Conservation (phyloP, 768 basidiomycete genomes). For the Naematelia encephala region DNA sequence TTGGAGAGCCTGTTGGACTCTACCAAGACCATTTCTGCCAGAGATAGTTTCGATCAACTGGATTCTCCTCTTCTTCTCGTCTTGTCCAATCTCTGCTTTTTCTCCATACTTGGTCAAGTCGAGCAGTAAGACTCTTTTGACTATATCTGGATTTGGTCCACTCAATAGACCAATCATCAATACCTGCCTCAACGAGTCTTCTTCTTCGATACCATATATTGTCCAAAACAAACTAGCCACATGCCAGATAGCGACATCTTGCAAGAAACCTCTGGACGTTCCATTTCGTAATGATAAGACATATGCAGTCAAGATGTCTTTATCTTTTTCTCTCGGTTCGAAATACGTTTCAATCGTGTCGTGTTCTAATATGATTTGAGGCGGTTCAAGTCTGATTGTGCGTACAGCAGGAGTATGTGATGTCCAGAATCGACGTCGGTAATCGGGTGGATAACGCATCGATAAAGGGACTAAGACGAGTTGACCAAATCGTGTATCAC, state of each 20-base stretch:
- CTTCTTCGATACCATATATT: no score
- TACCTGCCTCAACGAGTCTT: not conserved
- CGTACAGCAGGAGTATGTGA: constrained; percentile 55
- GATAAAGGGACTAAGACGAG: constrained; percentile 73
- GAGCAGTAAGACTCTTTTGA: not conserved
- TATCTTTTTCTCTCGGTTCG: constrained; percentile 35
- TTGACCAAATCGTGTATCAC: constrained; percentile 68
- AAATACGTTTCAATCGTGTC: constrained; percentile 20
- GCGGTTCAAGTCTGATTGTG: constrained; percentile 27
- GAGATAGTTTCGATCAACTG: not conserved
- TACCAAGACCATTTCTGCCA: not conserved
- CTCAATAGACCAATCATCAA: not conserved
- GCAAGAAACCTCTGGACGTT: not conserved
- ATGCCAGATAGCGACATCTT: not conserved
- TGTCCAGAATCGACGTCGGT: constrained; percentile 78
- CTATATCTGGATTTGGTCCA: not conserved
- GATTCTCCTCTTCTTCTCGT: not conserved
- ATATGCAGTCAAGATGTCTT: constrained; percentile 35
- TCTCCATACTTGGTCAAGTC: no score
- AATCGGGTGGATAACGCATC: constrained; percentile 74
- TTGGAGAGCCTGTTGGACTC: not conserved
- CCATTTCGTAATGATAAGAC: not conserved
- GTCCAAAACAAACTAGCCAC: not conserved
- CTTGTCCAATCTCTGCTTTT: not conserved
- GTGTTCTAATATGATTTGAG: constrained; percentile 16